Percentiles rank a stretch among this genome's conserved stretches.
phyloP scores from a whole-genome alignment of 495 filamentous ascomycete genomes.

The Penicillium nucicola region DNA sequence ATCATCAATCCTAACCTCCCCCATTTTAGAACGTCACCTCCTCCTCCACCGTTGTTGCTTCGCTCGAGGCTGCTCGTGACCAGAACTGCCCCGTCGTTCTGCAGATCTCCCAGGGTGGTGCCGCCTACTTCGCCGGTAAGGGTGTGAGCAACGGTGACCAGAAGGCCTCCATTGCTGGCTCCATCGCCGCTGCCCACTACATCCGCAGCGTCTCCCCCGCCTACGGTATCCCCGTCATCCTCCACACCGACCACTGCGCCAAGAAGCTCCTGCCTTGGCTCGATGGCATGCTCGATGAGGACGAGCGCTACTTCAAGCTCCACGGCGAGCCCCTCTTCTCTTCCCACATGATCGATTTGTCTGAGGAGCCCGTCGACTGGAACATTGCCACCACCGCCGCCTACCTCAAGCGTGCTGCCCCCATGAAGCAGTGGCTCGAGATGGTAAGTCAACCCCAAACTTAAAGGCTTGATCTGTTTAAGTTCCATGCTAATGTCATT shows the following conservation, averaged over 20 bases:
- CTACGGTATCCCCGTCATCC: constrained; percentile 88
- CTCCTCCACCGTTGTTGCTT: constrained; percentile 80
- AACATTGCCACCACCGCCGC: constrained; percentile 90
- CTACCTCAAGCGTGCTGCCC: constrained; percentile 86
- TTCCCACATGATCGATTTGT: constrained; percentile 96
- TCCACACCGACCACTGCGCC: constrained; percentile 92
- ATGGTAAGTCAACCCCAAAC: constrained; percentile 61
- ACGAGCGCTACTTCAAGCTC: constrained; percentile 90
- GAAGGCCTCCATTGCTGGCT: constrained; percentile 81
- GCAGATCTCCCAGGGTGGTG: constrained; percentile 89
- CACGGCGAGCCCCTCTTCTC: constrained; percentile 92
- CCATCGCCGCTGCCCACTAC: constrained; percentile 87
- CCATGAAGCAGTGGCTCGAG: constrained; percentile 98
- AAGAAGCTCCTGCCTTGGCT: constrained; percentile 95
- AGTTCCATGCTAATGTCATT: constrained; percentile 5
- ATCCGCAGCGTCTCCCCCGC: constrained; percentile 82
- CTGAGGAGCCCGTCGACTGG: constrained; percentile 79
- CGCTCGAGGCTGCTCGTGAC: constrained; percentile 92
- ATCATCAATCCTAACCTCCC: not conserved
- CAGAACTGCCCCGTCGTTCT: constrained; percentile 83
- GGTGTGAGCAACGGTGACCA: constrained; percentile 82
- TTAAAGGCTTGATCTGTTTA: not conserved
- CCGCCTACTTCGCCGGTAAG: constrained; percentile 94
- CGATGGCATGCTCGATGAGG: constrained; percentile 89
- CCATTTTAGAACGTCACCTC: constrained; percentile 75